phyloP scores from a whole-genome alignment of 139 green algal genomes.

The Edaphochlamys debaryana region DNA sequence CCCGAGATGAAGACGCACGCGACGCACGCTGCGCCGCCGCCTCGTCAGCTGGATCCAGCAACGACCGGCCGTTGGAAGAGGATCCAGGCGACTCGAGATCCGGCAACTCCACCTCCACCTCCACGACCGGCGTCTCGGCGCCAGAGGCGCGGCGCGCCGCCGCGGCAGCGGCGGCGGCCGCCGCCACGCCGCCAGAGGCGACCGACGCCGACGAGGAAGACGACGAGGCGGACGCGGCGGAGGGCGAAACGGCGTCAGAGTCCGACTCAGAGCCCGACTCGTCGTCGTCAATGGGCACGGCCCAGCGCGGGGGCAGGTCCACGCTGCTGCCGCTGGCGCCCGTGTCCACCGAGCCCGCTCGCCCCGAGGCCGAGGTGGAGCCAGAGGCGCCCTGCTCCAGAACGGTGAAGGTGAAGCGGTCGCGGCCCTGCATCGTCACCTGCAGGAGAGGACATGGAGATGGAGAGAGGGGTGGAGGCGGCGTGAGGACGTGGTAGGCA shows the following conservation, averaged over 20 bases:
- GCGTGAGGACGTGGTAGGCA: too few species aligned
- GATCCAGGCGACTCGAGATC: not conserved
- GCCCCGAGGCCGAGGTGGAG: too few species aligned
- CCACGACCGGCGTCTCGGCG: slow-evolving; percentile 4
- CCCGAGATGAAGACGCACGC: too few species aligned
- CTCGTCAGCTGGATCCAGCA: slow-evolving; percentile 14
- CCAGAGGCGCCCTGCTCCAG: not conserved
- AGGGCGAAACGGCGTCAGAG: not conserved
- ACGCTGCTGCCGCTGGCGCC: slow-evolving; percentile 8
- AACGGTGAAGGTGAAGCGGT: slow-evolving; percentile 58
- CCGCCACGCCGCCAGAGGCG: too few species aligned
- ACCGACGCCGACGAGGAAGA: too few species aligned
- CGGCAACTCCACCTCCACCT: slow-evolving; percentile 17
- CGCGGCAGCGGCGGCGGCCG: too few species aligned
- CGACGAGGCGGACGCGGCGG: too few species aligned
- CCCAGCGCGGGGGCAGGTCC: slow-evolving; percentile 15
- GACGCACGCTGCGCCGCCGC: not conserved
- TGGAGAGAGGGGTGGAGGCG: too few species aligned
- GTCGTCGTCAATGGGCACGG: slow-evolving; percentile 30
- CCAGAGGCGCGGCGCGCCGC: not conserved
- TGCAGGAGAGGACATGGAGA: too few species aligned
- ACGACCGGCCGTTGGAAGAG: not conserved
- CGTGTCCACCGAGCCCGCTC: not conserved
- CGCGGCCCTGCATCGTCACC: slow-evolving; percentile 55
- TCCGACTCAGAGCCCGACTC: not conserved